Evolutionary conservation across 1,139 yeast species (phyloP), one percentile per base, ranked within the genome.

Genomic region (Suhomyces chickasaworum): DNA sequence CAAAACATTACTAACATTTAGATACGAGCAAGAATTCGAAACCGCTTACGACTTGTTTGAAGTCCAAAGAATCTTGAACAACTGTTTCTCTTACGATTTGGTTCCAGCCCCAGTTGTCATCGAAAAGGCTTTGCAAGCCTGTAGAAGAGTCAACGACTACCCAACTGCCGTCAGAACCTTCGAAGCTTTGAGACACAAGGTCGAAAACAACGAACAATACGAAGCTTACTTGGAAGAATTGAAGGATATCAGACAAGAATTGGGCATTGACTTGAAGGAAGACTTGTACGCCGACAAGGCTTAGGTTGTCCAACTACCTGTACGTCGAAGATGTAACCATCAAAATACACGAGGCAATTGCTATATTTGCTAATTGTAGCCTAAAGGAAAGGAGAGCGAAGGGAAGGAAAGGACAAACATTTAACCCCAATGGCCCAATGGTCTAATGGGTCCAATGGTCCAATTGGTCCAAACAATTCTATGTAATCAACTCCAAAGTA

Each of bases 121-220:
- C 65, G 97, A 89, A 75, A 88, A 88, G 77, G 99, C 99, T 44
- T 82, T 93, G 68, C 86, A 88, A 75, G 99, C 99, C 45, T 93
- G 98, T 64, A 90, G 99, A 83, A 89, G 99, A 77, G 98, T 93
- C 58, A 90, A 95, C 73, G 99, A 93, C 77, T 89, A 89, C 77
- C 97, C 99, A 53, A 91, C 98, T 53, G 99, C 99, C 50, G 95
- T 91, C 60, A 88, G 99, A 77, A 96, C 96, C 52, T 93, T 93
- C 63, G 99, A 93, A 77, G 87, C 89, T 57, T 83, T 93, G 70
- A 89, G 87, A 73, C 89, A 84, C 83, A 93, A 93, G 80, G 98
- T 93, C 55, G 97, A 91, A 73, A 89, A 86, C 77, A 84, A 82
- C 67, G 86, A 85, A 61, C 98, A 91, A 77, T 93, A 93, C 80